Percentiles rank a stretch among this genome's conserved stretches.
phyloP scores from a whole-genome alignment of 345 rosid species.

The Aquilaria sinensis region DNA sequence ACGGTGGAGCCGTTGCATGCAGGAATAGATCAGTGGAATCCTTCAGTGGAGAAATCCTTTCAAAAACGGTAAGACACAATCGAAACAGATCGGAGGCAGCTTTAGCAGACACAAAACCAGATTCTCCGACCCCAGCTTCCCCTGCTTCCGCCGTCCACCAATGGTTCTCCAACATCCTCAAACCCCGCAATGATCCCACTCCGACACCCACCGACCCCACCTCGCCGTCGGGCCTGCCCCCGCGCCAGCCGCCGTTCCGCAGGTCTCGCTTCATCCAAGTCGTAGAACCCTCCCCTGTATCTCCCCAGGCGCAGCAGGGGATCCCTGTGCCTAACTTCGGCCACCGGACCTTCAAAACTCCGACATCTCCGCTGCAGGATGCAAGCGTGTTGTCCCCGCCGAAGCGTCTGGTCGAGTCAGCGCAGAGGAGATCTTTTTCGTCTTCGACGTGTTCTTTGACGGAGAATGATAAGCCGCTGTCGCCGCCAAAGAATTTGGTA shows the following conservation, averaged over 20 bases:
- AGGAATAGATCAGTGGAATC: conserved; percentile 45
- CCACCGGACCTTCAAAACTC: conserved; percentile 24
- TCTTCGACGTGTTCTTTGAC: conserved; percentile 26
- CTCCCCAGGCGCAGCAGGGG: conserved; percentile 8
- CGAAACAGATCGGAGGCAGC: conserved; percentile 29
- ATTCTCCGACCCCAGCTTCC: conserved; percentile 22
- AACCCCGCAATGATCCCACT: conserved; percentile 15
- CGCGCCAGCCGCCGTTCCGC: conserved; percentile 32
- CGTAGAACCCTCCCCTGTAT: conserved; percentile 14
- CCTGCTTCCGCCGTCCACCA: conserved; percentile 32
- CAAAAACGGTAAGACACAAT: conserved; percentile 41
- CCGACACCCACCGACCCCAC: conserved; percentile 10
- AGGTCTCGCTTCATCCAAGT: conserved; percentile 40
- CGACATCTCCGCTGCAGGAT: conserved; percentile 19
- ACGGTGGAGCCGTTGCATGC: neutral
- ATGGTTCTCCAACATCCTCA: conserved; percentile 41
- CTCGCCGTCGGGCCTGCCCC: conserved; percentile 25
- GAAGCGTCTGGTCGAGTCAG: conserved; percentile 24
- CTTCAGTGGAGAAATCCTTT: conserved; percentile 49
- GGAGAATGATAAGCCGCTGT: conserved; percentile 23
- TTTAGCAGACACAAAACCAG: conserved; percentile 10
- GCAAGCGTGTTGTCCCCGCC: conserved; percentile 42
- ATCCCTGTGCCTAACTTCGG: conserved; percentile 17
- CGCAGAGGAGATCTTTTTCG: conserved; percentile 37
- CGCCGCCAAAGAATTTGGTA: conserved; percentile 47